Evolutionary conservation across 2,329 filamentous ascomycete species (phyloP).

Genomic region (Xenosphaeropsis pyriputrescens): DNA sequence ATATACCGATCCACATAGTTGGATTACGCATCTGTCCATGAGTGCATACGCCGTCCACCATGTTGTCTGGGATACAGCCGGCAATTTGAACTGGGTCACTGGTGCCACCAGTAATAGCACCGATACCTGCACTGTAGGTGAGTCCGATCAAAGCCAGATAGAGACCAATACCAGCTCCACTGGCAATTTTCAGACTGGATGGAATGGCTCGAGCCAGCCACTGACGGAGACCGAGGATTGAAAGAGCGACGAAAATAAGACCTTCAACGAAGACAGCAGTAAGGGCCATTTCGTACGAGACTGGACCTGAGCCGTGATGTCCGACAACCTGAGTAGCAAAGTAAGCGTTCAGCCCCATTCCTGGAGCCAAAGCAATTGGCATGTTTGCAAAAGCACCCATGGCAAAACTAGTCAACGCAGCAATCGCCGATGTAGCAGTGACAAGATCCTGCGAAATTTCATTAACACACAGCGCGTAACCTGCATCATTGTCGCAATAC

Average conservation of each 20-base stretch:
- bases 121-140: slow-evolving; percentile 73
- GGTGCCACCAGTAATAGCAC: slow-evolving; percentile 54
- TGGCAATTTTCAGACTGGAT: slow-evolving; percentile 73
- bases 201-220: slow-evolving; percentile 80
- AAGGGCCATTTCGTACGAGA: slow-evolving; percentile 62
- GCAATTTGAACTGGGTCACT: slow-evolving; percentile 61
- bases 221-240: slow-evolving; percentile 68
- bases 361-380: slow-evolving; percentile 57
- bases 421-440: slow-evolving; percentile 73
- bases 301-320: slow-evolving; percentile 54
- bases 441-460: slow-evolving; percentile 51
- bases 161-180: slow-evolving; percentile 72
- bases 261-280: slow-evolving; percentile 85
- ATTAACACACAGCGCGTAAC: slow-evolving; percentile 47
- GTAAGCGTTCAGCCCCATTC: slow-evolving; percentile 78
- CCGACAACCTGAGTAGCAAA: slow-evolving; percentile 71
- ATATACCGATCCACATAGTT: slow-evolving; percentile 78
- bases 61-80: slow-evolving; percentile 24
- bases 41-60: slow-evolving; percentile 39
- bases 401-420: slow-evolving; percentile 63
- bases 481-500: slow-evolving; percentile 35
- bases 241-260: slow-evolving; percentile 69
- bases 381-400: slow-evolving; percentile 73
- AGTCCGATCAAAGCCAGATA: slow-evolving; percentile 58
- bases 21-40: slow-evolving; percentile 67